phyloP scores from a whole-genome alignment of 768 basidiomycete species.

The Boletellus emodensis region DNA sequence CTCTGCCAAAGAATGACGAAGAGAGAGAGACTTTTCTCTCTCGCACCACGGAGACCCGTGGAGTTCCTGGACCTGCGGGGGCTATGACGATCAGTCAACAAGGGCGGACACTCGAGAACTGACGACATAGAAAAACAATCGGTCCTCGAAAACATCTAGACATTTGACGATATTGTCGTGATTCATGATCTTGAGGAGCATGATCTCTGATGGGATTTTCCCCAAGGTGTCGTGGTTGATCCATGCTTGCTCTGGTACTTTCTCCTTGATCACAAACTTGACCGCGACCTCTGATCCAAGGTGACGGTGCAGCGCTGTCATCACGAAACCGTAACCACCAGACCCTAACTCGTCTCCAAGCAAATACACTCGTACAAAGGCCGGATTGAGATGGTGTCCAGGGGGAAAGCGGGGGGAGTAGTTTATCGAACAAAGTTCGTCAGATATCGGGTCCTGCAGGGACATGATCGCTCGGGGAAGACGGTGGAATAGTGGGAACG shows the following conservation, averaged over 20 bases:
- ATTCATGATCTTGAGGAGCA: constrained; percentile 65
- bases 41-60: constrained; percentile 88
- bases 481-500: neutral
- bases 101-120: constrained; percentile 24
- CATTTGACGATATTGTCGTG: constrained; percentile 84
- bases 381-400: constrained; percentile 55
- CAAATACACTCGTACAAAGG: constrained; percentile 56
- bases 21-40: constrained; percentile 32
- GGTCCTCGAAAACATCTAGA: constrained; percentile 81
- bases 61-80: constrained; percentile 76
- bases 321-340: constrained; percentile 94
- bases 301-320: constrained; percentile 68
- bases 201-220: constrained; percentile 75
- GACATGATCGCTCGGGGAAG: constrained; percentile 1
- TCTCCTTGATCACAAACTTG: constrained; percentile 88
- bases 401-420: constrained; percentile 55
- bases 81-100: constrained; percentile 1
- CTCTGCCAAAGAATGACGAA: constrained; percentile 23
- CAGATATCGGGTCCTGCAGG: neutral
- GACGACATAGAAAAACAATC: constrained; percentile 83
- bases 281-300: constrained; percentile 76
- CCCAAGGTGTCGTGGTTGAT: constrained; percentile 59
- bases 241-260: constrained; percentile 50
- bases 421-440: constrained; percentile 18
- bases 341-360: constrained; percentile 79